phyloP scores from a whole-genome alignment of 805 yeast species.

The Candida coleopterorum region DNA sequence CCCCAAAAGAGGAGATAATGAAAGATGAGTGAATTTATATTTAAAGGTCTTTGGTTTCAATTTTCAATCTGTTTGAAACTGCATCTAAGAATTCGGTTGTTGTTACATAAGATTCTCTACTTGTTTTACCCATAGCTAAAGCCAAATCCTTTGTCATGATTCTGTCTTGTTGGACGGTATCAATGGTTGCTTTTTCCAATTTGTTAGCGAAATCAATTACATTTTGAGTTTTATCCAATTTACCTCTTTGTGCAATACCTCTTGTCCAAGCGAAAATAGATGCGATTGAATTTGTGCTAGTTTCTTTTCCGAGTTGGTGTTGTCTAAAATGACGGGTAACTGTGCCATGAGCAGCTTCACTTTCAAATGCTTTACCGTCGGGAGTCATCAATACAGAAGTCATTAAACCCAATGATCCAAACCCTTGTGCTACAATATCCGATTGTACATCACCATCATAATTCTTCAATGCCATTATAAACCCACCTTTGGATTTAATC shows the following conservation, averaged over 20 bases:
- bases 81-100: slow-evolving; percentile 77
- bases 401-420: slow-evolving; percentile 81
- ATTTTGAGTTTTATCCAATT: slow-evolving; percentile 65
- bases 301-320: slow-evolving; percentile 75
- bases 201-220: slow-evolving; percentile 62
- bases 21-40: no score
- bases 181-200: slow-evolving; percentile 63
- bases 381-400: slow-evolving; percentile 80
- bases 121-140: slow-evolving; percentile 59
- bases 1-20: no score
- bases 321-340: slow-evolving; percentile 84
- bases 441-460: slow-evolving; percentile 86
- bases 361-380: slow-evolving; percentile 80
- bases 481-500: slow-evolving; percentile 82
- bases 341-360: slow-evolving; percentile 86
- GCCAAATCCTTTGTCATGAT: slow-evolving; percentile 84
- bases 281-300: slow-evolving; percentile 82
- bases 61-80: slow-evolving; percentile 55
- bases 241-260: slow-evolving; percentile 79
- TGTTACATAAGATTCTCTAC: slow-evolving; percentile 60
- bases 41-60: neutral
- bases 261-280: slow-evolving; percentile 86
- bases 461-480: slow-evolving; percentile 74
- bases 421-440: slow-evolving; percentile 84
- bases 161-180: slow-evolving; percentile 69